Base-by-base conservation (phyloP, 2,329 filamentous ascomycete genomes). In the Elsinoe ampelina region DNA sequence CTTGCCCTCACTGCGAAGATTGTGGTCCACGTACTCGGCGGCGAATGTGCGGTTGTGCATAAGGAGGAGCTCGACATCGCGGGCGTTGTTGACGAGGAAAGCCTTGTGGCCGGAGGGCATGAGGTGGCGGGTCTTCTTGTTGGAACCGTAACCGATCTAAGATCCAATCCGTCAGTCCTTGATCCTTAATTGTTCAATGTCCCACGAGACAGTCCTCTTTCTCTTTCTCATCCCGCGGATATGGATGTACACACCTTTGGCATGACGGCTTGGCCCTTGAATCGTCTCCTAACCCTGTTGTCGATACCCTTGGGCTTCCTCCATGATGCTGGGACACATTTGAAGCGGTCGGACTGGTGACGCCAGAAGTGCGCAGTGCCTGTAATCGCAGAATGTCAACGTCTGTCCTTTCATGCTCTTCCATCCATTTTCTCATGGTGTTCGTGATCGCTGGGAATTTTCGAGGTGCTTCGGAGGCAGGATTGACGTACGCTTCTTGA, bases 291-390 rank as follows among this genome's bases (percentile, higher is more conserved):
- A 75, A 98, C 92, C 72, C 88, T 82, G 82, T 91, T 95, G 81
- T 98, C 93, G 78, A 98, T 98, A 89, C 93, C 93, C 89, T 98
- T 98, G 68, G 93, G 93, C 84, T 97, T 98, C 80, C 93, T 87
- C 93, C 93, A 98, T 83, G 83, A 86, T 67, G 87, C 75, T 73
- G 82, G 85, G 68, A 97, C 85, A 75, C 93, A 86, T 81, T 85
- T 95, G 83, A 95, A 98, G 75, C 86, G 86, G 79, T 97, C 93
- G 77, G 83, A 88, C 85, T 98, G 93, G 81, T 98, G 93, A 76
- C 93, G 88, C 79, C 84, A 85, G 87, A 97, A 98, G 80, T 81
- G 83, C 84, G 91, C 89, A 73, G 87, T 90, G 84, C 86, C 89
- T 95, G 71, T 73, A 73, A 63, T 64, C 67, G 67, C 60, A 61